Base-by-base conservation (phyloP, 805 yeast genomes). In the Torulaspora microellipsoides region DNA sequence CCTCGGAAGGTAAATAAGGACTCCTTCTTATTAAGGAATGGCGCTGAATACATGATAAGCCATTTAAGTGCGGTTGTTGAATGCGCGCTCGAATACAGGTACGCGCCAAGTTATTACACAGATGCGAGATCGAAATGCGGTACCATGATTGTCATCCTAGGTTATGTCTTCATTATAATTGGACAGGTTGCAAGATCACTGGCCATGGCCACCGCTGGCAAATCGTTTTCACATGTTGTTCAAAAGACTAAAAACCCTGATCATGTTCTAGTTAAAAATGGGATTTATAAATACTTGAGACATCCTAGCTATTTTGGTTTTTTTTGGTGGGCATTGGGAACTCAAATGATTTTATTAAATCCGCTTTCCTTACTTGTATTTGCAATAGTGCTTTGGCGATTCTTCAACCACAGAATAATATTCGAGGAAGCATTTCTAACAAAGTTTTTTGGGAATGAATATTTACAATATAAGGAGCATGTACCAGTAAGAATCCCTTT, bases 261-360 rank as follows among this genome's bases (percentile, higher is more conserved):
- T 42, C 99, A 93, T 60, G 65, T 52, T 8, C 69, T 93, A 34
- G 82, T 93, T 10, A 86, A 87, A 0, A 52, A 64, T 9, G 98
- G 97, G 0, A 67, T 91, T 3, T 93, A 91, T 62, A 45, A 70
- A 1, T 50, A 65, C 20, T 66, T 77, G 12, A 72, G 99, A 48
- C 99, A 93, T 62, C 99, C 99, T 6, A 82, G 95, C 37, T 93
- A 93, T 64, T 75, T 80, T 32, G 99, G 97, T 0, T 93, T 85
- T 62, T 90, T 80, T 58, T 80, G 88, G 78, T 93, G 98, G 97
- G 91, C 95, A 11, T 52, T 90, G 3, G 97, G 97, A 0, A 72
- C 88, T 1, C 95, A 91, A 60, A 17, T 93, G 36, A 51, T 83
- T 47, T 64, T 91, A 45, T 65, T 78, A 35, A 93, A 89, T 64